phyloP scores from a whole-genome alignment of 2,329 filamentous ascomycete species.

The Dothideomycetes sp. region DNA sequence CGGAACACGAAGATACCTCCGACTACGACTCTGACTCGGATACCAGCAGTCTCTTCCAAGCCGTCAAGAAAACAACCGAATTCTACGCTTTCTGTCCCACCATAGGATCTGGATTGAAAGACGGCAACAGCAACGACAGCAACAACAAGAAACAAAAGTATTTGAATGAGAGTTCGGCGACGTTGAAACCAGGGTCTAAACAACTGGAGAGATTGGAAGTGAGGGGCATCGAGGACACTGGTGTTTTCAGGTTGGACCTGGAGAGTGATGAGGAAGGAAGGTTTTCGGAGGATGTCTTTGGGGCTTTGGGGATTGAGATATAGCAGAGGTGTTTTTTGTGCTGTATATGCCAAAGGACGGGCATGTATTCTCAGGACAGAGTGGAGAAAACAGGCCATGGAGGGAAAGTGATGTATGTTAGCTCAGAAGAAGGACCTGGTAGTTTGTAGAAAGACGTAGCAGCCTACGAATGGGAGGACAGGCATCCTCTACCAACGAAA shows the following conservation, averaged over 20 bases:
- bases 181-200: not conserved
- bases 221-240: too few relatives aligned
- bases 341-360: too few relatives aligned
- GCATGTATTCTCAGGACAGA: too few relatives aligned
- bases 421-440: too few relatives aligned
- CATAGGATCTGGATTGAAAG: not conserved
- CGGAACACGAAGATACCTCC: not conserved
- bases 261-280: not conserved
- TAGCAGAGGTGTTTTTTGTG: not conserved
- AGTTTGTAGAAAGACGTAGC: too few relatives aligned
- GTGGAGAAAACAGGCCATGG: too few relatives aligned
- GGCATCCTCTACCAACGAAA: too few relatives aligned
- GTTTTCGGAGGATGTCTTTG: conserved; percentile 1
- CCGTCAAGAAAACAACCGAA: not conserved
- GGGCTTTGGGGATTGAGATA: conserved; percentile 1
- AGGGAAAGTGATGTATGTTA: too few relatives aligned
- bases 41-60: not conserved
- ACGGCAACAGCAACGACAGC: not conserved
- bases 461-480: too few relatives aligned
- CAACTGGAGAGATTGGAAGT: not conserved
- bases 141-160: too few relatives aligned
- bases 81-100: not conserved
- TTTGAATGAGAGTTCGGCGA: not conserved
- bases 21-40: not conserved
- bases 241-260: too few relatives aligned